Evolutionary conservation across 768 basidiomycete species (phyloP).

Genomic region (Cubamyces lactineus): DNA sequence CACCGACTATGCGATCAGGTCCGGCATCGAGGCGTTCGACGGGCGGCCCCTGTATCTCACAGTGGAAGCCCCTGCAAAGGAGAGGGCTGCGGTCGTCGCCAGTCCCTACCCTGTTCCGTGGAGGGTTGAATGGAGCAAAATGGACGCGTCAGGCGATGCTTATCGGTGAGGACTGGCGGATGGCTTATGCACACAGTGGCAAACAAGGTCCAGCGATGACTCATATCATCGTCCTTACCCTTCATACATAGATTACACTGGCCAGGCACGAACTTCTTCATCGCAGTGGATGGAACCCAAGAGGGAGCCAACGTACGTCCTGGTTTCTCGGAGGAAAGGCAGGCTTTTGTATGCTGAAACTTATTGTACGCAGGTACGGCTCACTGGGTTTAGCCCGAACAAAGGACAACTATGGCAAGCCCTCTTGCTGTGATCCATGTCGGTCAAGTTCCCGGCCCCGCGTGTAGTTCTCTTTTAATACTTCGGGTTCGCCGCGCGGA

Average conservation of each 20-base stretch:
- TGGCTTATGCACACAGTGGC: too few species aligned
- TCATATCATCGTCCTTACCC: background rate
- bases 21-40: background rate
- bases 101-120: background rate
- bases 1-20: background rate
- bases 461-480: too few species aligned
- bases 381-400: background rate
- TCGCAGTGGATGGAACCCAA: background rate
- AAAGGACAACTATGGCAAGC: background rate
- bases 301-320: background rate
- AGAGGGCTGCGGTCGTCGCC: background rate
- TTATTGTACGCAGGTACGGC: background rate
- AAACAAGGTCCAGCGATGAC: too few species aligned
- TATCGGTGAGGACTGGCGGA: background rate
- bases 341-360: background rate
- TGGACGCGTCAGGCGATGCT: background rate
- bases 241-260: background rate
- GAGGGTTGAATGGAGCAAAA: background rate
- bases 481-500: too few species aligned
- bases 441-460: too few species aligned
- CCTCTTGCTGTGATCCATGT: background rate
- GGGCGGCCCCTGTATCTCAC: conserved; percentile 1
- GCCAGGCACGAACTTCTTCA: background rate
- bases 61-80: background rate
- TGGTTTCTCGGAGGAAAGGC: too few species aligned